Evolutionary conservation across 805 yeast genomes (phyloP).

Genomic region (Brettanomyces custersianus): DNA sequence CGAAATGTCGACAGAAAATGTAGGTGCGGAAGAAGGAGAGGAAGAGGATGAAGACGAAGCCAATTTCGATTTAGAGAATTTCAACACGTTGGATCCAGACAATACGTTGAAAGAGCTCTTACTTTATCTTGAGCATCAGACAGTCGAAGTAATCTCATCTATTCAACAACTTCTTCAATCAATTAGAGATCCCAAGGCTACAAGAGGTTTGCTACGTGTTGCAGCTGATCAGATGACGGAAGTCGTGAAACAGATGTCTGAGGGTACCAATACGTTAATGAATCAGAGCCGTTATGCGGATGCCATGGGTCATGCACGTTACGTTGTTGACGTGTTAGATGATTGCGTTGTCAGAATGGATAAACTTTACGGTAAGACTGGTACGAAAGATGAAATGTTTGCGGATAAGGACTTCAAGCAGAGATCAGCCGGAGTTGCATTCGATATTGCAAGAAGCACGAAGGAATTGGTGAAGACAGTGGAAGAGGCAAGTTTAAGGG

Average conservation of each 20-base stretch:
- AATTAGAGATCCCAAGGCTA: constrained; percentile 67
- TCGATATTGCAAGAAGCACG: constrained; percentile 93
- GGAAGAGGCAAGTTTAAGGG: constrained; percentile 85
- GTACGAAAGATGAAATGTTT: constrained; percentile 40
- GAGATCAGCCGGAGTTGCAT: constrained; percentile 90
- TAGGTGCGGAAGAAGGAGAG: neutral
- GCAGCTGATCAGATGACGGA: constrained; percentile 69
- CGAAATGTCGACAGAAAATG: neutral
- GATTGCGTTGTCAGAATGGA: constrained; percentile 85
- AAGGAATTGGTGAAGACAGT: constrained; percentile 93
- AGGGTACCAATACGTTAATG: constrained; percentile 82
- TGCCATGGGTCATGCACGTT: constrained; percentile 81
- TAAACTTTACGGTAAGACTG: constrained; percentile 42
- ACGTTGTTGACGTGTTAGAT: constrained; percentile 79
- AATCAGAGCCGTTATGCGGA: constrained; percentile 77
- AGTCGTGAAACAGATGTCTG: constrained; percentile 81
- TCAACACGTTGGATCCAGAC: constrained; percentile 81
- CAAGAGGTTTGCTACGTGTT: constrained; percentile 61
- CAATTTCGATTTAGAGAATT: constrained; percentile 58
- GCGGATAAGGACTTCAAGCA: constrained; percentile 90
- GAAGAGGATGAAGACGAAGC: constrained; percentile 14
- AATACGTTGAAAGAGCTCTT: constrained; percentile 79
- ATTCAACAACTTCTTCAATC: constrained; percentile 75
- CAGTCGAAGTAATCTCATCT: constrained; percentile 83
- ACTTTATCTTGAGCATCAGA: constrained; percentile 84